A percentile compares a stretch with the other conserved stretches of the same genome.
Conservation (phyloP, 306 rosid genomes). For the Glycine tomentella region DNA sequence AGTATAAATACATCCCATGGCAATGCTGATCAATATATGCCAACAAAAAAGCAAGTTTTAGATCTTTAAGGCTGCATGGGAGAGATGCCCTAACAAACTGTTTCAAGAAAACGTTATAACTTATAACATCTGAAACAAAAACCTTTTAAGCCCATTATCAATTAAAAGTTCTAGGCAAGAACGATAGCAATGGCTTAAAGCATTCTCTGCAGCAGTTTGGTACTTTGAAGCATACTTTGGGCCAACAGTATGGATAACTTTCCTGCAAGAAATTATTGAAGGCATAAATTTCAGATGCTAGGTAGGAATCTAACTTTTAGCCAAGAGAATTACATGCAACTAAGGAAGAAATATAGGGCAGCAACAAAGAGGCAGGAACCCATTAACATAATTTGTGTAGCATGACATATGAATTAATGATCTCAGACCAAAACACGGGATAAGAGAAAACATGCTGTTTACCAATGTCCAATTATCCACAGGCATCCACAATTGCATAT, state of each 20-base stretch:
- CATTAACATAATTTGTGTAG: conserved; percentile 37
- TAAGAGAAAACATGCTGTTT: conserved; percentile 24
- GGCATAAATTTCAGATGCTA: conserved; percentile 37
- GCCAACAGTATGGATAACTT: conserved; percentile 95
- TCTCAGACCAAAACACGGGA: conserved; percentile 23
- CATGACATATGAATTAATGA: conserved; percentile 31
- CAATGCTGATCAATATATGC: conserved; percentile 72
- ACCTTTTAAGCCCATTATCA: conserved; percentile 89
- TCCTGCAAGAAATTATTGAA: conserved; percentile 63
- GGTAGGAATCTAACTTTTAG: conserved; percentile 29
- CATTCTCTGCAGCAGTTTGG: conserved; percentile 99
- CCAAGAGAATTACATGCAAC: conserved; percentile 35
- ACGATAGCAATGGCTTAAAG: conserved; percentile 98
- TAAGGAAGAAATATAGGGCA: conserved; percentile 31
- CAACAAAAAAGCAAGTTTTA: conserved; percentile 45
- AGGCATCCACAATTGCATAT: conserved; percentile 18
- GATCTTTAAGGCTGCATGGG: conserved; percentile 37
- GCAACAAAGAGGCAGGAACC: conserved; percentile 8
- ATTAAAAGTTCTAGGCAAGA: conserved; percentile 96
- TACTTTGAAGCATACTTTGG: conserved; percentile 97
- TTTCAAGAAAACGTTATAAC: conserved; percentile 19
- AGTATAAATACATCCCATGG: conserved; percentile 90
- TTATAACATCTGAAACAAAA: conserved; percentile 39
- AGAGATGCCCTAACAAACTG: conserved; percentile 36
- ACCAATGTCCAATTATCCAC: background rate